Base-by-base conservation (phyloP, 768 basidiomycete species). In the Lactarius quietus region DNA sequence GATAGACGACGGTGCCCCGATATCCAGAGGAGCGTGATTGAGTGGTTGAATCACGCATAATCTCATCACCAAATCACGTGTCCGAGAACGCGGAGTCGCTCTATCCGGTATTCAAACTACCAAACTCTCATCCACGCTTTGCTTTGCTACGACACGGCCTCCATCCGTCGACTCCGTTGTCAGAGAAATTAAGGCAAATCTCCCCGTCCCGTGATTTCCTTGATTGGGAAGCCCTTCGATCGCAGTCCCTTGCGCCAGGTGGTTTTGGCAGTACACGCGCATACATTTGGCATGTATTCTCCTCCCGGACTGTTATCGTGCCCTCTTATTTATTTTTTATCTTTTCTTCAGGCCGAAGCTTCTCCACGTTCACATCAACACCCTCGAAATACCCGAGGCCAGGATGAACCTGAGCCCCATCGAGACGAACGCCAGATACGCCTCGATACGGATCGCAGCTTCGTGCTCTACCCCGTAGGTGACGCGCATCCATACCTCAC, bases 361-460 rank as follows among this genome's bases (percentile, higher is more conserved):
- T 60, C 76, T 77, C 68, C 78, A 76, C 69, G 73, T 63, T 69
- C 72, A 39, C 66, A 71, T 53, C 68, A 72, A 62, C 1, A 14
- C 38, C 67, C 29, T 39, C 4, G 43, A 48, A 20, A 35, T 63
- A 12, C 15, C 20, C 18, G 38, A 38, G 5, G 7, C 23, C n/a
- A n/a, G n/a, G n/a, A n/a, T n/a, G n/a, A n/a, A n/a, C n/a, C n/a
- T 38, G 67, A 58, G 14, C 51, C 79, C 28, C 92, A 94, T 73
- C 77, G 76, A 5, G 95, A 97, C 73, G 95, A 96, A 76, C 86
- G 83, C 17, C 95, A 97, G 76, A 93, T 97, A 66, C 77, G 80
- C 63, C 83, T 96, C 38, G 95, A 97, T 76, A 96, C 95, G 1
- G 87, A 95, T 76, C 85, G 95, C 56, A 94, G 93, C 69, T 98